phyloP scores from a whole-genome alignment of 495 filamentous ascomycete species.

The Sordaria brevicollis region DNA sequence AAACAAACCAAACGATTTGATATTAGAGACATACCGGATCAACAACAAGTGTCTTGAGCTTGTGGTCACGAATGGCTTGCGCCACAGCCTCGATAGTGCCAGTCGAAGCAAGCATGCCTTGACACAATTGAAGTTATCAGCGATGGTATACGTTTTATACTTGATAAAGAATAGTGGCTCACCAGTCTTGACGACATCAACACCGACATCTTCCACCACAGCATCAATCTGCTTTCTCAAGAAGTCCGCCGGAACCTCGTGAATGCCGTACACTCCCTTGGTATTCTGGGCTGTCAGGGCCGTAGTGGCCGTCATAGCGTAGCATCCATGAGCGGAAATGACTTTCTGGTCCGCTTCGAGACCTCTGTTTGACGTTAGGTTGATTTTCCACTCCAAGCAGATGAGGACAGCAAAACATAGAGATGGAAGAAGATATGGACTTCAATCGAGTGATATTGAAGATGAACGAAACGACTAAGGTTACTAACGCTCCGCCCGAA shows the following conservation, averaged over 20 bases:
- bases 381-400: neutral
- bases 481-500: slow-evolving; percentile 75
- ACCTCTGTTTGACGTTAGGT: slow-evolving; percentile 45
- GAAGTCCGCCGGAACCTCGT: slow-evolving; percentile 67
- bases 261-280: slow-evolving; percentile 68
- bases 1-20: neutral
- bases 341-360: slow-evolving; percentile 96
- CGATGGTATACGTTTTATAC: neutral
- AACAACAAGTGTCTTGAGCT: slow-evolving; percentile 56
- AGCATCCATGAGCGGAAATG: slow-evolving; percentile 80
- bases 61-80: slow-evolving; percentile 49
- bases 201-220: slow-evolving; percentile 70
- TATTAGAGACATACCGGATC: slow-evolving; percentile 56
- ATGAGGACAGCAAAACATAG: neutral
- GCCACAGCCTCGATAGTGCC: slow-evolving; percentile 68
- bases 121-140: neutral
- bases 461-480: neutral
- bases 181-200: slow-evolving; percentile 90
- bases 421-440: neutral
- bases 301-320: slow-evolving; percentile 94
- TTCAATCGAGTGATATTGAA: neutral
- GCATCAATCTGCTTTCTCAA: slow-evolving; percentile 77
- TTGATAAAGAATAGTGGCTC: slow-evolving; percentile 10
- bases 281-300: slow-evolving; percentile 95
- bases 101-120: slow-evolving; percentile 84